phyloP scores from a whole-genome alignment of 2,329 filamentous ascomycete species.

The Trichoderma semiorbis region DNA sequence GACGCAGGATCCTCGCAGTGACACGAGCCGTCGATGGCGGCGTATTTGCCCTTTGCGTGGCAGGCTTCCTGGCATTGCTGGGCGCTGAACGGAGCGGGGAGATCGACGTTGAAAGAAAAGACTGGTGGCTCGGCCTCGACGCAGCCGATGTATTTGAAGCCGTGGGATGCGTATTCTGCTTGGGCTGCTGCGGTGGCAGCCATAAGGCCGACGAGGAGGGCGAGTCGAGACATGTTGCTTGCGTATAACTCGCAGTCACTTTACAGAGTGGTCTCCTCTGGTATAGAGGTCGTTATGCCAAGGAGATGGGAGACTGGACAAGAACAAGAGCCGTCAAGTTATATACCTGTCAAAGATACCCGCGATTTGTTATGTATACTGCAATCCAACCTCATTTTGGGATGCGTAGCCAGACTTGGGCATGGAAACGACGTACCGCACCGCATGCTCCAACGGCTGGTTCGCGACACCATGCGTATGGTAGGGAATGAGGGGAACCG shows the following conservation, averaged over 20 bases:
- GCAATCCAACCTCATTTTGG: neutral
- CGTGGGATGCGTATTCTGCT: constrained; percentile 18
- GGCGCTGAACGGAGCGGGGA: constrained; percentile 22
- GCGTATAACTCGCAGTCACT: neutral
- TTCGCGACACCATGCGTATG: neutral
- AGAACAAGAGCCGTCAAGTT: neutral
- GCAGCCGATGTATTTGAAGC: constrained; percentile 31
- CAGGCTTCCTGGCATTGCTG: constrained; percentile 25
- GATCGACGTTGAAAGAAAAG: constrained; percentile 22
- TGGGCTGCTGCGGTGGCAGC: constrained; percentile 25
- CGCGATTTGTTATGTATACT: neutral
- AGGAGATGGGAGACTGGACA: neutral
- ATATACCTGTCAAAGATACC: neutral
- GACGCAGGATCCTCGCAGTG: constrained; percentile 21
- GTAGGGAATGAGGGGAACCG: neutral
- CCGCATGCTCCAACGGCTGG: no score
- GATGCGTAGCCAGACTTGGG: neutral
- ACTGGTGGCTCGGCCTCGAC: constrained; percentile 20
- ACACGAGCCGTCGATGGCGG: constrained; percentile 26
- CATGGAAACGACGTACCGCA: neutral
- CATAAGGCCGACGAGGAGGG: constrained; percentile 25
- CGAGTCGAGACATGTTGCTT: constrained; percentile 19
- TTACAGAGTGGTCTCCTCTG: neutral
- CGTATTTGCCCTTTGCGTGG: constrained; percentile 20
- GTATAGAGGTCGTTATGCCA: neutral